Conservation (phyloP, 1,284 basidiomycete species). For the Agaricales sp. region DNA sequence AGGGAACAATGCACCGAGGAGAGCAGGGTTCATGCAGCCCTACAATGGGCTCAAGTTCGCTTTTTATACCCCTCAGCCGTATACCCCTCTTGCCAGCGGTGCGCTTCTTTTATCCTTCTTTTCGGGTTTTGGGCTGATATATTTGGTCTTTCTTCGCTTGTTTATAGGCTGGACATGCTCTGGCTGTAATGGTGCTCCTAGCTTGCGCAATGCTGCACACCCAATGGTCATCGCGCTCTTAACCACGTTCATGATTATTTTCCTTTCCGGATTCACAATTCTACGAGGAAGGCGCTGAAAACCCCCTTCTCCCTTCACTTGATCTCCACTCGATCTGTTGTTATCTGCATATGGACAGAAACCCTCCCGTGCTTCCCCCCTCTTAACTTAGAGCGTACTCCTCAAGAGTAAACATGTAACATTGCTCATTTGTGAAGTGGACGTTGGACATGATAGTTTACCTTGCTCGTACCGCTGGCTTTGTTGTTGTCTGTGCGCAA, state of each 20-base stretch:
- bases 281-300: conserved; percentile 26
- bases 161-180: conserved; percentile 77
- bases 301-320: too few relatives aligned
- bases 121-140: conserved; percentile 5
- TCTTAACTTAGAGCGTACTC: too few relatives aligned
- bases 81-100: conserved; percentile 68
- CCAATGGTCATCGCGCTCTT: conserved; percentile 59
- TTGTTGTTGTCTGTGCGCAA: too few relatives aligned
- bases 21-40: conserved; percentile 59
- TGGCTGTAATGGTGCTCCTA: conserved; percentile 50
- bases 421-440: too few relatives aligned
- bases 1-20: conserved; percentile 48
- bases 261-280: conserved; percentile 63
- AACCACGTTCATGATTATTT: conserved; percentile 59
- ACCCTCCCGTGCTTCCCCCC: too few relatives aligned
- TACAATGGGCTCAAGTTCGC: conserved; percentile 73
- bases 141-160: background rate
- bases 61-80: conserved; percentile 73
- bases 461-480: too few relatives aligned
- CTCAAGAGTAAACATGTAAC: too few relatives aligned
- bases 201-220: conserved; percentile 34
- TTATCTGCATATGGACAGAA: too few relatives aligned
- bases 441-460: too few relatives aligned
- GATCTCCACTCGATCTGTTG: too few relatives aligned
- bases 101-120: conserved; percentile 13